Evolutionary conservation across 257 asterid genomes (phyloP), one percentile per base, ranked within the genome.

Genomic region (Solanum ossicruentum): DNA sequence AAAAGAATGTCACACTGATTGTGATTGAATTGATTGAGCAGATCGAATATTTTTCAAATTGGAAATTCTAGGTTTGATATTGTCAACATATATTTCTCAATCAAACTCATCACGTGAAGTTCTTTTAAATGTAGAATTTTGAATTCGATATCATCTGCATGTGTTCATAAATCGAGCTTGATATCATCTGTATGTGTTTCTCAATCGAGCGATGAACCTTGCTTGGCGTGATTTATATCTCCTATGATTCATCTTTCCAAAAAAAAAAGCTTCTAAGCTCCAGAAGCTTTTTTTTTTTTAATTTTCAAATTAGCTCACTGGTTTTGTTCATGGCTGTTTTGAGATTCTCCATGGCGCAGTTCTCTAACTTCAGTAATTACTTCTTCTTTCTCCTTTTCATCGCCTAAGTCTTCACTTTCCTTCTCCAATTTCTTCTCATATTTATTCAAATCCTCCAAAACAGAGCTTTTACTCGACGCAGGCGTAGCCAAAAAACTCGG

Each of bases 401-500:
- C 82, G 2, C 55, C 55, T 41, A 71, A 41, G 11, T 71, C 55
- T 72, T 45, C 56, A 6, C 11, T 78, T 78, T 10, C 49, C 47
- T 47, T 75, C 4, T 52, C 82, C 65, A 52, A 8, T 8, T 78
- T 78, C 23, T 78, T 28, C 28, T 78, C 82, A 18, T 13, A 52
- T 78, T 78, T 26, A 78, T 52, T 77, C 82, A 77, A 77, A 73
- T 73, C 82, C 0, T 10, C 61, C 57, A 77, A 77, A 77, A 8
- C 82, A 77, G n/a, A 13, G 20, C 41, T 90, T 69, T 94, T 61
- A 45, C 94, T 91, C 8, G 90, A 87, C 91, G 91, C 88, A 41
- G 95, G 97, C 9, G 95, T 96, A 4, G 98, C 99, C 83, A 96
- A 72, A 85, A 86, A 95, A 28, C 98, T 96, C 1, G 99, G 98